A percentile compares a stretch with the other conserved stretches of the same genome.
Evolutionary conservation across 768 basidiomycete genomes (phyloP).

Genomic region (Hericium erinaceus): DNA sequence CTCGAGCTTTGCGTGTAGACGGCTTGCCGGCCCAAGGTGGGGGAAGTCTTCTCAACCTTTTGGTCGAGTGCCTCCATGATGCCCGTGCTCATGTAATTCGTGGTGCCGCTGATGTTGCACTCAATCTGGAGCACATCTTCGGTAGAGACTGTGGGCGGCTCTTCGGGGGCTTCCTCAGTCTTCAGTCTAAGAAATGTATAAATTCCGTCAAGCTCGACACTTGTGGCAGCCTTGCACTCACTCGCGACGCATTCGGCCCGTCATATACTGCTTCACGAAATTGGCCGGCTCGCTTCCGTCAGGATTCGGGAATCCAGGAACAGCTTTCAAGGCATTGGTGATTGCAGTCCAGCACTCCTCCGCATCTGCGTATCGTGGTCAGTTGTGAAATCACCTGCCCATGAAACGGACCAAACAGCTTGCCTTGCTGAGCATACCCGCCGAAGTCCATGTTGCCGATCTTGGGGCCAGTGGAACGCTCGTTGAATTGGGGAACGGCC

Average conservation of each 20-base stretch:
- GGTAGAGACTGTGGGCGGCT: constrained; percentile 47
- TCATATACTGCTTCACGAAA: constrained; percentile 77
- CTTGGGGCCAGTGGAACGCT: constrained; percentile 31
- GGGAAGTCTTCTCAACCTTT: constrained; percentile 77
- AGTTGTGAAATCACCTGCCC: not conserved
- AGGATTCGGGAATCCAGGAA: constrained; percentile 36
- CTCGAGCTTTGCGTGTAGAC: constrained; percentile 75
- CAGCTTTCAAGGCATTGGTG: constrained; percentile 59
- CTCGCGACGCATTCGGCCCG: constrained; percentile 71
- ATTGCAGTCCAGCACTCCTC: constrained; percentile 85
- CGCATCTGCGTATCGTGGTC: constrained; percentile 39
- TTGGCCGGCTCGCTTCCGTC: constrained; percentile 20
- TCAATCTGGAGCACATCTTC: constrained; percentile 85
- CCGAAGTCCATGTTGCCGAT: constrained; percentile 22
- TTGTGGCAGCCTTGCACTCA: constrained; percentile 19
- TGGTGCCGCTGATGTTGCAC: constrained; percentile 81
- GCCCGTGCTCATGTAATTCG: constrained; percentile 84
- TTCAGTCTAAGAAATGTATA: constrained; percentile 45
- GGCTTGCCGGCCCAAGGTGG: constrained; percentile 71
- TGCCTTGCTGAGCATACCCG: constrained; percentile 67
- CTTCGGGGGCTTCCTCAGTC: constrained; percentile 77
- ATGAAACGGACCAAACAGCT: not conserved
- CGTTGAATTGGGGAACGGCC: constrained; percentile 86
- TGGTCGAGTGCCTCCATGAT: constrained; percentile 83
- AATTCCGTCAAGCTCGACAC: not conserved